phyloP scores from a whole-genome alignment of 441 rosid species.

The Viola pubescens region DNA sequence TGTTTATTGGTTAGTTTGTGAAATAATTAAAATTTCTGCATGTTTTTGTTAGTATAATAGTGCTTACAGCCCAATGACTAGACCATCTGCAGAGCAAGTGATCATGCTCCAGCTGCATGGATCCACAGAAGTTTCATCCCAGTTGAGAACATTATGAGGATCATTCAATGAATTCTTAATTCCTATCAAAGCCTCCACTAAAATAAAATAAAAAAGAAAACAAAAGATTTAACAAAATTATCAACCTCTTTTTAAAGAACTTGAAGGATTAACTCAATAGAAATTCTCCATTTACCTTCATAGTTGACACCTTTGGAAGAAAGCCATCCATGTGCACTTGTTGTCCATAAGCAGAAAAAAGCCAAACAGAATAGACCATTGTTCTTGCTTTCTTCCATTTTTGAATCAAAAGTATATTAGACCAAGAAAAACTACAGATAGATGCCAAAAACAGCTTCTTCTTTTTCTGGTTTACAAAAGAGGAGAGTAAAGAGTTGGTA shows the following conservation, averaged over 20 bases:
- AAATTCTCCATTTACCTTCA: slow-evolving; percentile 70
- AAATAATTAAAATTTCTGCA: neutral
- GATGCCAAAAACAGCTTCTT: slow-evolving; percentile 12
- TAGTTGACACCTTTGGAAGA: slow-evolving; percentile 84
- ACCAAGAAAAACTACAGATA: neutral
- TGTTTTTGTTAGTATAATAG: neutral
- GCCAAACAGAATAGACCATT: slow-evolving; percentile 21
- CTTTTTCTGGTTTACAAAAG: slow-evolving; percentile 4
- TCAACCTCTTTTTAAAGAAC: neutral
- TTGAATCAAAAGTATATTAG: slow-evolving; percentile 14
- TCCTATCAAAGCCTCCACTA: slow-evolving; percentile 82
- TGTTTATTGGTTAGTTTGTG: neutral
- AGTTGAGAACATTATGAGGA: slow-evolving; percentile 71
- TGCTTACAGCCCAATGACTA: slow-evolving; percentile 75
- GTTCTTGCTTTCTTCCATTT: slow-evolving; percentile 34
- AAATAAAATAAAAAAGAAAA: slow-evolving; percentile 12
- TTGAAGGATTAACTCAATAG: neutral
- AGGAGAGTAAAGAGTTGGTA: slow-evolving; percentile 13
- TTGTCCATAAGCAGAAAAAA: slow-evolving; percentile 34
- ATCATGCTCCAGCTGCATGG: slow-evolving; percentile 96
- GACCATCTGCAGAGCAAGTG: slow-evolving; percentile 67
- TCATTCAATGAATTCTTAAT: slow-evolving; percentile 54
- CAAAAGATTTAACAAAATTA: slow-evolving; percentile 5
- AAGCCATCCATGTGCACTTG: slow-evolving; percentile 53
- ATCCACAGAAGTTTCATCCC: slow-evolving; percentile 94